Percentiles rank a stretch among this genome's conserved stretches.
Conservation (phyloP, 164 flowering plant species). For the Magnolia sinica region DNA sequence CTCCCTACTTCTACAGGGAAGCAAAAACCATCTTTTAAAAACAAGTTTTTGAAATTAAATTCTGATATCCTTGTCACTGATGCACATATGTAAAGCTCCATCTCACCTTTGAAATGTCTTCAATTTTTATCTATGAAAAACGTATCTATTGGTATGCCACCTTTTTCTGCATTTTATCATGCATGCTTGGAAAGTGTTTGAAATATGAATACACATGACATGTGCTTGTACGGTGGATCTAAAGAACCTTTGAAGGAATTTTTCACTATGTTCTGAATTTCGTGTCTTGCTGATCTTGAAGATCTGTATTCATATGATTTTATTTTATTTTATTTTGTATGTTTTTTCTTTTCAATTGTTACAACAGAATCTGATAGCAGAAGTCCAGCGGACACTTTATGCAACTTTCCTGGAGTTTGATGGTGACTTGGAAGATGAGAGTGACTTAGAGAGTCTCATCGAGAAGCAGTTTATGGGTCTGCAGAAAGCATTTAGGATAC, state of each 20-base stretch:
- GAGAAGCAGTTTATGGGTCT: slow-evolving; percentile 72
- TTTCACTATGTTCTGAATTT: neutral
- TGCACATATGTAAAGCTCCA: too few species aligned
- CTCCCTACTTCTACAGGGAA: too few species aligned
- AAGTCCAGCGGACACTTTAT: slow-evolving; percentile 68
- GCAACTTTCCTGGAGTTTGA: slow-evolving; percentile 51
- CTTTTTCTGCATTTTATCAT: neutral
- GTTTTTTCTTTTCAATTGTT: neutral
- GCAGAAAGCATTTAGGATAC: slow-evolving; percentile 71
- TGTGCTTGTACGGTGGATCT: neutral
- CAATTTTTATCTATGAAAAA: too few species aligned
- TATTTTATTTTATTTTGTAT: neutral
- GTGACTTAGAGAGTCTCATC: slow-evolving; percentile 65
- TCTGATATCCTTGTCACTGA: too few species aligned
- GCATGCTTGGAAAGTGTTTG: neutral
- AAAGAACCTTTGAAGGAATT: neutral
- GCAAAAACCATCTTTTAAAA: too few species aligned
- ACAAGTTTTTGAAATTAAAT: too few species aligned
- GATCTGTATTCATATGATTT: neutral
- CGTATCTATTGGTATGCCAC: neutral
- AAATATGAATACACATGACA: neutral
- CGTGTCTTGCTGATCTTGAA: neutral
- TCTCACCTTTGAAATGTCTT: too few species aligned
- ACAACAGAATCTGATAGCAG: slow-evolving; percentile 59
- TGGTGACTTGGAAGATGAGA: slow-evolving; percentile 69